phyloP scores from a whole-genome alignment of 345 rosid species.

The Excoecaria agallocha region DNA sequence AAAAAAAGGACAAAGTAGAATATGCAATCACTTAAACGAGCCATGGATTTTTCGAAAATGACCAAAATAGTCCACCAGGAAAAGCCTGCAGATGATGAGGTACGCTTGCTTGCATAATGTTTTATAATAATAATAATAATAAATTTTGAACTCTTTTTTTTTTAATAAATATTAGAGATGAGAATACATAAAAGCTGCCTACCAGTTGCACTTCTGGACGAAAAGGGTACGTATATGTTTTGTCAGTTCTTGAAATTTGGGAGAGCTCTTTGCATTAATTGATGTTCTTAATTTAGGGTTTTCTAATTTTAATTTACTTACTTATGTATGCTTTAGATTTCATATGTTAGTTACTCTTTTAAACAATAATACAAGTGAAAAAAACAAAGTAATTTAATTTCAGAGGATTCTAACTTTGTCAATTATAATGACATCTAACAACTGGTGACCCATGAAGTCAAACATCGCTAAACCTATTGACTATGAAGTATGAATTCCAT shows the following conservation, averaged over 20 bases:
- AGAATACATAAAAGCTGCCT: constrained; percentile 12
- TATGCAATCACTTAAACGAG: constrained; percentile 36
- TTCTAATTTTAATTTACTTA: too few species aligned
- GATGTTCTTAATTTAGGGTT: too few species aligned
- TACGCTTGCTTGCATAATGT: constrained; percentile 8
- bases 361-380: too few species aligned
- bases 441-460: too few species aligned
- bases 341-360: too few species aligned
- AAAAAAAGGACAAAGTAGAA: constrained; percentile 38
- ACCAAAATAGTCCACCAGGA: constrained; percentile 31
- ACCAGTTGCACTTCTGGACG: constrained; percentile 15
- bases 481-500: too few species aligned
- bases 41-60: constrained; percentile 44
- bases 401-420: too few species aligned
- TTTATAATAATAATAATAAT: not conserved
- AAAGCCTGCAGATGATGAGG: constrained; percentile 45
- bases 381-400: too few species aligned
- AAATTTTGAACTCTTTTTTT: not conserved
- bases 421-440: not conserved
- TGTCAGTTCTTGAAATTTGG: constrained; percentile 24
- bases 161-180: constrained; percentile 1
- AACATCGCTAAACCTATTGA: too few species aligned
- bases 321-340: too few species aligned
- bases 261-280: too few species aligned
- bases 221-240: constrained; percentile 5